These are phyloP conservation scores for Aspergillus sclerotioniger DNA, from an alignment of 495 filamentous ascomycete genomes.

Conservation along the genomic window DNA sequence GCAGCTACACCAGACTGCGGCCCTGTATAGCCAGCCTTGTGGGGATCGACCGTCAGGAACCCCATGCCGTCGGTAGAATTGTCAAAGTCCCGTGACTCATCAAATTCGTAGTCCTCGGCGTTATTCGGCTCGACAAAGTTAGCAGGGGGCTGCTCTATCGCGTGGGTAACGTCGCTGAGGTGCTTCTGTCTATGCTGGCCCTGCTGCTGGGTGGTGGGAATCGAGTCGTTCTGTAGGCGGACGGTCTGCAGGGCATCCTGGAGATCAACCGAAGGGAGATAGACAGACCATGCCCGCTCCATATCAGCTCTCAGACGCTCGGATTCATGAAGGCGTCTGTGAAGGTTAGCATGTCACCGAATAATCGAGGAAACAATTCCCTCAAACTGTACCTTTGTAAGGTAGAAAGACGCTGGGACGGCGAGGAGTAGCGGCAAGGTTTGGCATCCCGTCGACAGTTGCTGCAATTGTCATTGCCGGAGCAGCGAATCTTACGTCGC, in stretches of 20 bases:
- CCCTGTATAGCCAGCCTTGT: constrained; percentile 22
- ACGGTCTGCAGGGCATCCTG: constrained; percentile 17
- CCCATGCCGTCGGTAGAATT: constrained; percentile 24
- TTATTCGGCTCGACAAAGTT: constrained; percentile 20
- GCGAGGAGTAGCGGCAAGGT: constrained; percentile 21
- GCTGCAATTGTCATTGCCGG: constrained; percentile 20
- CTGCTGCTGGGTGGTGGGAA: constrained; percentile 1
- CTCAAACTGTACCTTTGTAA: constrained; percentile 13
- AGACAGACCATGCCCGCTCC: constrained; percentile 17
- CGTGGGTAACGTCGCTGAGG: constrained; percentile 13
- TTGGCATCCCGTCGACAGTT: constrained; percentile 21
- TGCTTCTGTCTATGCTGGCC: not conserved
- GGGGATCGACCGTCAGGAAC: constrained; percentile 19
- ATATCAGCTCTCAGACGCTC: constrained; percentile 13
- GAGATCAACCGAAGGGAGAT: constrained; percentile 20
- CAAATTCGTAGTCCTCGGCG: constrained; percentile 24
- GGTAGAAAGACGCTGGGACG: constrained; percentile 14
- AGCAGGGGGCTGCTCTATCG: constrained; percentile 19
- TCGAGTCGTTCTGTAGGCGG: constrained; percentile 3
- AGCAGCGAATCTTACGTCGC: constrained; percentile 23
- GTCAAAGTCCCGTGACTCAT: constrained; percentile 24
- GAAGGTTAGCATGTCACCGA: not conserved
- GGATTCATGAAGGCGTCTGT: constrained; percentile 17
- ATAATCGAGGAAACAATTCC: not conserved
- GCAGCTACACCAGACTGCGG: constrained; percentile 23